phyloP scores from a whole-genome alignment of 345 rosid species.

The Pseudoturritis turrita region DNA sequence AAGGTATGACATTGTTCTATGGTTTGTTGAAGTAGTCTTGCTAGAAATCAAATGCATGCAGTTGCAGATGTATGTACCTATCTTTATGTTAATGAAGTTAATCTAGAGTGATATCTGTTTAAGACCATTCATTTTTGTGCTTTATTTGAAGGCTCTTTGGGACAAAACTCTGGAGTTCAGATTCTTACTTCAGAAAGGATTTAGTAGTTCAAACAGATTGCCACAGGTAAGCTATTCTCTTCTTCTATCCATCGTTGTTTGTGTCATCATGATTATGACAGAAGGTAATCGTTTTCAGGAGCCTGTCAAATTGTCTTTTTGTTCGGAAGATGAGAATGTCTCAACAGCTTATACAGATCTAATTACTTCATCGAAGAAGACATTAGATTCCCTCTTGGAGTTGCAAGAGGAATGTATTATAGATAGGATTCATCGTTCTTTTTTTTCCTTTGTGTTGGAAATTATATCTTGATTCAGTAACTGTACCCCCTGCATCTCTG shows the following conservation, averaged over 20 bases:
- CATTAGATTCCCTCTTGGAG: slow-evolving; percentile 67
- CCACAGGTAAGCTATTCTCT: slow-evolving; percentile 51
- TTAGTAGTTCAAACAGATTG: slow-evolving; percentile 68
- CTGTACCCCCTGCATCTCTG: neutral
- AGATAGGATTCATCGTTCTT: neutral
- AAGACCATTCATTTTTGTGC: neutral
- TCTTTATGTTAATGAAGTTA: neutral
- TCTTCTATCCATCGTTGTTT: neutral
- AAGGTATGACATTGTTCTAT: slow-evolving; percentile 39
- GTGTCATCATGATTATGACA: neutral
- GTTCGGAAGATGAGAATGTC: slow-evolving; percentile 50
- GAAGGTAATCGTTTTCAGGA: slow-evolving; percentile 45
- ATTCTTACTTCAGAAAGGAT: slow-evolving; percentile 84
- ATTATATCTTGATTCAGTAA: neutral
- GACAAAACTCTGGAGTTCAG: slow-evolving; percentile 76
- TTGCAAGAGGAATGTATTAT: slow-evolving; percentile 60
- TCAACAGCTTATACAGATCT: slow-evolving; percentile 56
- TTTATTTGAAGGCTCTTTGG: slow-evolving; percentile 60
- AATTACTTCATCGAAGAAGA: slow-evolving; percentile 57
- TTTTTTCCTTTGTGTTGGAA: neutral
- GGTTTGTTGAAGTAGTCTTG: neutral
- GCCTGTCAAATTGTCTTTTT: slow-evolving; percentile 54
- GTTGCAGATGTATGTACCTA: neutral
- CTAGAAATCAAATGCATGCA: neutral
- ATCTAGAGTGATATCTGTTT: neutral